Conservation (phyloP, 176 grass and related monocot species). For the Eragrostis nindensis region DNA sequence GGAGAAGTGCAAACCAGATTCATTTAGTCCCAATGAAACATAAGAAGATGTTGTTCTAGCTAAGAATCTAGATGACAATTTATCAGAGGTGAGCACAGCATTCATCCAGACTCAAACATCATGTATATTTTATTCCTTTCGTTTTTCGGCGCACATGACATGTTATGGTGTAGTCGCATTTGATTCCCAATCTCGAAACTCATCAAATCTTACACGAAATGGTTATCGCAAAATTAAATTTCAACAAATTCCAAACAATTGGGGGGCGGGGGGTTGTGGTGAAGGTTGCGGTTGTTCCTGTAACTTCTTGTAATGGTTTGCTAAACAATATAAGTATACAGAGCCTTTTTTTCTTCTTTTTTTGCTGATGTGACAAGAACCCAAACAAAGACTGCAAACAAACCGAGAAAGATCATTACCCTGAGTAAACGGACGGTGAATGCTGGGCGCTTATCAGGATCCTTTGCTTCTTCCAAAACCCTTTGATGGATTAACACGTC, state of each 20-base stretch:
- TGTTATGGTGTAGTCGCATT: not conserved
- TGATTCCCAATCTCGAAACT: constrained; percentile 7
- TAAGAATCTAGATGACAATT: not conserved
- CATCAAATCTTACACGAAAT: not conserved
- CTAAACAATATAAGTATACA: constrained; percentile 13
- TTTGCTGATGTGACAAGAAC: not conserved
- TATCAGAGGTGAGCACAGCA: not conserved
- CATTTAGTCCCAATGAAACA: not conserved
- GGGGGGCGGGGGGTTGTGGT: no score
- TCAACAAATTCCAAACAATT: no score
- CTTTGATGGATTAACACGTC: constrained; percentile 51
- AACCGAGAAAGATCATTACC: constrained; percentile 42
- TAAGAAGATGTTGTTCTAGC: not conserved
- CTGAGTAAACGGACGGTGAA: constrained; percentile 46
- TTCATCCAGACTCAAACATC: not conserved
- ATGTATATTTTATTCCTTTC: no score
- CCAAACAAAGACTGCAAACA: constrained; percentile 12
- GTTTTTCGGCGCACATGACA: not conserved
- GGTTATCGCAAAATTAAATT: not conserved
- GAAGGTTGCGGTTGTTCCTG: not conserved
- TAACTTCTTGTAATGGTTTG: not conserved
- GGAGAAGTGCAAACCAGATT: not conserved
- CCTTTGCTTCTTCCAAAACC: constrained; percentile 52
- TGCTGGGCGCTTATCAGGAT: constrained; percentile 32
- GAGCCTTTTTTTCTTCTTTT: not conserved